A percentile compares a stretch with the other conserved stretches of the same genome.
Evolutionary conservation across 2,329 filamentous ascomycete species (phyloP).

Genomic region (Fusarium napiforme): DNA sequence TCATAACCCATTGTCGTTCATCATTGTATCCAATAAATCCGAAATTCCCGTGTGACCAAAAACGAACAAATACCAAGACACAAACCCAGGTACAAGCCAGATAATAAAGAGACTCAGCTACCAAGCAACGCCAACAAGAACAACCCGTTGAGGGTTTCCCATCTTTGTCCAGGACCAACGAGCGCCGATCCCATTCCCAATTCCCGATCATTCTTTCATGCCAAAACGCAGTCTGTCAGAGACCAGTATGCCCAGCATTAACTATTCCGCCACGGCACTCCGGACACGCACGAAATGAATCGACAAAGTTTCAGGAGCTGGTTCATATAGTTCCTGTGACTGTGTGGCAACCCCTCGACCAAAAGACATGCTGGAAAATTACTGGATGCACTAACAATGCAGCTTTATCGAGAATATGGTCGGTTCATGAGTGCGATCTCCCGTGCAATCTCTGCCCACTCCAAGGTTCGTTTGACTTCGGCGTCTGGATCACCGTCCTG

Average conservation of each 20-base stretch:
- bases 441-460: conserved; percentile 88
- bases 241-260: background rate
- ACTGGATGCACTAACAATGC: background rate
- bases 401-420: conserved; percentile 78
- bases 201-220: background rate
- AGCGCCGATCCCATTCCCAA: conserved; percentile 17
- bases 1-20: conserved; percentile 20
- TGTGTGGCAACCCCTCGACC: background rate
- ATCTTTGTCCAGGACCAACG: conserved; percentile 1
- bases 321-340: background rate
- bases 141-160: conserved; percentile 1
- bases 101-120: background rate
- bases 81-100: background rate
- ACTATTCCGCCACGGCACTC: background rate
- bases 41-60: background rate
- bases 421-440: conserved; percentile 97
- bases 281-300: background rate
- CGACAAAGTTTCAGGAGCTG: background rate
- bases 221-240: background rate
- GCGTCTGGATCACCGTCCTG: conserved; percentile 57
- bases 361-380: background rate
- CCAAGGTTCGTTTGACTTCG: conserved; percentile 77
- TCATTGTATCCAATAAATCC: conserved; percentile 12
- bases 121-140: conserved; percentile 24
- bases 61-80: background rate